A percentile compares a stretch with the other conserved stretches of the same genome.
These are phyloP conservation scores for Ottelia alismoides DNA, from an alignment of 106 monocot species.

Conservation along the genomic window DNA sequence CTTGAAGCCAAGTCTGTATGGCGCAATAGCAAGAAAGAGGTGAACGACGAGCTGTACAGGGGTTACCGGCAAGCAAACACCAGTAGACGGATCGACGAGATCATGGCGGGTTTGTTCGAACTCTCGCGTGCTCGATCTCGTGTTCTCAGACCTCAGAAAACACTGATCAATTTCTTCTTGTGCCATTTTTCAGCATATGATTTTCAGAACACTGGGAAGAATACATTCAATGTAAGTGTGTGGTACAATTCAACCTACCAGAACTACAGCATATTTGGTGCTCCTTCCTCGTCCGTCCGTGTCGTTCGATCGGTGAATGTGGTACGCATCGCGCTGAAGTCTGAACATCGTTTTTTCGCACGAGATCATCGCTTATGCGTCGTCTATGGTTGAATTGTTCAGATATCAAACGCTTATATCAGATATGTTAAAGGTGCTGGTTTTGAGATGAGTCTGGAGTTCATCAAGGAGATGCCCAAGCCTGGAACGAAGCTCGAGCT, in stretches of 20 bases:
- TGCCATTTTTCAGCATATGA: slow-evolving; percentile 53
- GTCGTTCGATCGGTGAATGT: slow-evolving; percentile 15
- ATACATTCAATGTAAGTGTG: slow-evolving; percentile 7
- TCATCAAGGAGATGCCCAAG: slow-evolving; percentile 66
- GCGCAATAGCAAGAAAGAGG: slow-evolving; percentile 21
- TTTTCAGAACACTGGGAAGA: slow-evolving; percentile 22
- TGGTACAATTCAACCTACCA: slow-evolving; percentile 22
- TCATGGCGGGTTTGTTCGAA: too few species aligned
- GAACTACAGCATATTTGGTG: slow-evolving; percentile 2
- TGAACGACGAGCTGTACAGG: slow-evolving; percentile 39
- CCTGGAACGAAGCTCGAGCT: slow-evolving; percentile 12
- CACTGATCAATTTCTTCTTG: too few species aligned
- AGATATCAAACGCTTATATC: slow-evolving; percentile 56
- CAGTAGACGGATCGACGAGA: too few species aligned
- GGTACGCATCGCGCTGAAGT: neutral
- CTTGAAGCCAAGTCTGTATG: slow-evolving; percentile 33
- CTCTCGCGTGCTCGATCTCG: too few species aligned
- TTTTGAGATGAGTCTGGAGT: slow-evolving; percentile 34
- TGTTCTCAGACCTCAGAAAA: too few species aligned
- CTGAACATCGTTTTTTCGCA: neutral
- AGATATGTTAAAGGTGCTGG: slow-evolving; percentile 19
- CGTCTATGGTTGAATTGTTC: neutral
- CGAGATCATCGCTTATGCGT: neutral
- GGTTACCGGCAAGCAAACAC: too few species aligned
- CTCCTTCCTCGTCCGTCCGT: neutral